Base-by-base conservation (phyloP, 2,329 filamentous ascomycete species). In the Xylaria sp. region DNA sequence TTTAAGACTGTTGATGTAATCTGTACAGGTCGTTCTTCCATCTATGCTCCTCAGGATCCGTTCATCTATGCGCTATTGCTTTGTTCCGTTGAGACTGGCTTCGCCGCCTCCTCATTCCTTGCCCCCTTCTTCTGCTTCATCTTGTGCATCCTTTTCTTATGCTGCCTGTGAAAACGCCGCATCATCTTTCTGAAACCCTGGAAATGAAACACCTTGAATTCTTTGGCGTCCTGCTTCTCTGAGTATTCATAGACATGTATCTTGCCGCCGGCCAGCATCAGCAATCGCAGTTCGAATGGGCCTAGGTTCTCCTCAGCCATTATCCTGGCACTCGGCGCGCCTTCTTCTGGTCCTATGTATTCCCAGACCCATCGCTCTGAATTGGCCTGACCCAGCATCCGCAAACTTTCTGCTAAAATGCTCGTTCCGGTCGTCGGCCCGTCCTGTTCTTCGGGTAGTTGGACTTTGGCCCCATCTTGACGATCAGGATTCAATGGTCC, bases 261-360 rank as follows among this genome's bases (percentile, higher is more conserved):
- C 11, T 66, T 69, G 0, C 79, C 79, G 0, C 74, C 75, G 16
- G 78, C 73, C 64, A 82, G 59, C 48, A 75, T 69, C 11, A 84
- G 66, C 13, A 83, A 61, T 60, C 79, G 77, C 52, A 76, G 70
- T 68, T 84, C 81, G 68, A 79, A 83, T 1, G 79, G 80, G 0
- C 81, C 81, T 3, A 84, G 65, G 3, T 74, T 77, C 66, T 83
- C 82, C 65, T 85, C 82, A 3, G 80, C 72, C 74, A 85, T 73
- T 34, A 76, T 71, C 23, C 72, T 71, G 62, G 75, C 69, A 8
- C 66, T 66, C 2, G 79, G 78, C 6, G 78, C 78, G 1, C 73
- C 67, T 18, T 67, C 64, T 56, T 80, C 74, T 0, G 74, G 70
- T 0, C 82, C 82, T 13, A 71, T 67, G 52, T 82, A 85, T 66